These are phyloP conservation scores for Penicillium paxilli DNA, from an alignment of 495 filamentous ascomycete species.

Conservation along the genomic window DNA sequence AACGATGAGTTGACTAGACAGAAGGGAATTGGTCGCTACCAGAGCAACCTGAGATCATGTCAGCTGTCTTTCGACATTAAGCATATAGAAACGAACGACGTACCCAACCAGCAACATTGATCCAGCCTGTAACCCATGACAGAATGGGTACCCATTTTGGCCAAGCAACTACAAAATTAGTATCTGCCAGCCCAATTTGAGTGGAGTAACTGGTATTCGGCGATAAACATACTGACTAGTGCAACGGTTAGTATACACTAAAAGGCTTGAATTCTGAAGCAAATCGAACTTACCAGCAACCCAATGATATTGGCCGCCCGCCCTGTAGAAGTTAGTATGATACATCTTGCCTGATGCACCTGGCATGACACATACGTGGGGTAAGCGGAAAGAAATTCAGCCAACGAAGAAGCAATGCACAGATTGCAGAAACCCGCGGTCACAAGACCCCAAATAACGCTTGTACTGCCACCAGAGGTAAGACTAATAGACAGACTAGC, in stretches of 20 bases:
- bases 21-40: conserved; percentile 41
- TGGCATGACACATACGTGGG: conserved; percentile 50
- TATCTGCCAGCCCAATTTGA: not conserved
- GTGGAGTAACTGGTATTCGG: not conserved
- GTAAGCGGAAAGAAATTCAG: conserved; percentile 70
- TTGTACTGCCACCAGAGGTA: conserved; percentile 43
- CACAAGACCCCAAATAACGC: conserved; percentile 55
- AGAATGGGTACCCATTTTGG: conserved; percentile 58
- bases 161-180: conserved; percentile 42
- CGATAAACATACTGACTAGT: conserved; percentile 28
- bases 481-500: conserved; percentile 46
- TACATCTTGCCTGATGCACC: not conserved
- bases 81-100: not conserved
- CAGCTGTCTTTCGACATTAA: not conserved
- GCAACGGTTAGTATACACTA: conserved; percentile 3
- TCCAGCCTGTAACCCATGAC: conserved; percentile 72
- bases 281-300: conserved; percentile 51
- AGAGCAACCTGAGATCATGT: conserved; percentile 51
- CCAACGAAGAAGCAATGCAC: conserved; percentile 65
- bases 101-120: conserved; percentile 72
- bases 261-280: not conserved
- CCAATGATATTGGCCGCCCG: conserved; percentile 71
- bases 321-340: conserved; percentile 21
- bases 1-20: conserved; percentile 59
- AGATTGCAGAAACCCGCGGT: conserved; percentile 70